Evolutionary conservation across 768 basidiomycete species (phyloP).

Genomic region (Harrya chromipes): DNA sequence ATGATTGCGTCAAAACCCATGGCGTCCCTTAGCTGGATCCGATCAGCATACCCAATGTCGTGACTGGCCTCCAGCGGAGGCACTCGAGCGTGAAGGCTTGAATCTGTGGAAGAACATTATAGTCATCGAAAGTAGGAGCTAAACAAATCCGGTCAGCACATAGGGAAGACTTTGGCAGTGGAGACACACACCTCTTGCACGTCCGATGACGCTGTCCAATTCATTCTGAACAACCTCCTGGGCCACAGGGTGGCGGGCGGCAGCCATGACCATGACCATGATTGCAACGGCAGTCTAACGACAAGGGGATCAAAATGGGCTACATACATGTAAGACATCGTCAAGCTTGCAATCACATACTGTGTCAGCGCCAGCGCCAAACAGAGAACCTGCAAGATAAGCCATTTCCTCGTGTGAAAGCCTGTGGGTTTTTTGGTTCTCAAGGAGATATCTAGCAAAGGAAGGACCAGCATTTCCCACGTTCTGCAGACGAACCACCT

Average conservation of each 20-base stretch:
- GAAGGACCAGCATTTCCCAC: constrained; percentile 32
- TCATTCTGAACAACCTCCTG: constrained; percentile 53
- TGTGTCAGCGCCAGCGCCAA: constrained; percentile 66
- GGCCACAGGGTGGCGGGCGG: constrained; percentile 51
- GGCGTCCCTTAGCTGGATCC: too few relatives aligned
- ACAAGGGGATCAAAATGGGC: neutral
- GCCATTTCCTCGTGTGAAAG: constrained; percentile 57
- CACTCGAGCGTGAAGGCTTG: constrained; percentile 41
- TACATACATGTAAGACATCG: constrained; percentile 53
- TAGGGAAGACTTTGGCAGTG: neutral
- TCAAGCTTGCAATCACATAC: constrained; percentile 33
- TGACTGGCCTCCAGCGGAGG: constrained; percentile 42
- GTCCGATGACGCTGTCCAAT: constrained; percentile 50
- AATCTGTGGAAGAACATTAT: constrained; percentile 33
- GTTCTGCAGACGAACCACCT: constrained; percentile 9
- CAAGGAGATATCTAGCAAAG: constrained; percentile 57
- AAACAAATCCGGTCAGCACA: neutral
- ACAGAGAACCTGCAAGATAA: constrained; percentile 62
- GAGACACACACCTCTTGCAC: constrained; percentile 28
- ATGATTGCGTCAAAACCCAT: neutral
- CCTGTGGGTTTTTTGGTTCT: constrained; percentile 51
- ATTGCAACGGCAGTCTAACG: constrained; percentile 53
- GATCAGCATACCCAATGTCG: constrained; percentile 26
- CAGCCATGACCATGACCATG: constrained; percentile 55
- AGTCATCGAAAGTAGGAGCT: constrained; percentile 40